Base-by-base conservation (phyloP, 2,329 filamentous ascomycete genomes). In the Ascochyta rabiei region DNA sequence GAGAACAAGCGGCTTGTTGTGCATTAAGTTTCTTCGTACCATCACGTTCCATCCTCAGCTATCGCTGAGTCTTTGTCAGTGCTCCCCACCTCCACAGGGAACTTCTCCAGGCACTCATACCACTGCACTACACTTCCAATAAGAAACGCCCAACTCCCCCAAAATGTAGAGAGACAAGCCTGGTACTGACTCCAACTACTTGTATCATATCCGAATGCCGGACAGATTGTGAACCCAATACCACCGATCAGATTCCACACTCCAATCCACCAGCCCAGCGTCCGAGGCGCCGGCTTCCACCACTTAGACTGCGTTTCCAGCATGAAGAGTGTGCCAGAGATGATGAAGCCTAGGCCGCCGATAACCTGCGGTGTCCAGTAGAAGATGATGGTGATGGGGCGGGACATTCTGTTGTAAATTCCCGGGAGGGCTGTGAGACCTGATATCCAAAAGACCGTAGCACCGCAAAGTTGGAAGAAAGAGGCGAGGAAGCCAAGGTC, bases 191-290 rank as follows among this genome's bases (percentile, higher is more conserved):
- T 64, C 72, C 71, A 73, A 34, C 61, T 69, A 6, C 38, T 52
- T 6, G 46, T 46, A 45, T 73, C 64, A 19, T 70, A 73, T 21
- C 72, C 73, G 56, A 75, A 74, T 1, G 64, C 66, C 6, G 73
- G 68, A 60, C 69, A 68, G 26, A 78, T 53, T 5, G 84, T 87
- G 66, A 88, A 89, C 0, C 86, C 86, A 21, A 88, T 63, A 1
- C 82, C 82, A 1, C 87, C 87, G 18, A 89, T 75, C 2, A 87
- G 69, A 62, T 89, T 89, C 85, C 86, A 89, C 8, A 82, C 70
- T 0, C 85, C 86, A 60, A 89, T 82, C 69, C 89, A 85, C 87
- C 86, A 89, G 3, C 86, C 86, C 1, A 89, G 76, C 0, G 84
- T 76, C 3, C 71, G 66, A 3, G 76, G 77, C 0, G 84, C 83